Percentiles rank a stretch among this genome's conserved stretches.
Evolutionary conservation across 352 stramenopile species (phyloP).

Genomic region (Aphanomyces invadans): DNA sequence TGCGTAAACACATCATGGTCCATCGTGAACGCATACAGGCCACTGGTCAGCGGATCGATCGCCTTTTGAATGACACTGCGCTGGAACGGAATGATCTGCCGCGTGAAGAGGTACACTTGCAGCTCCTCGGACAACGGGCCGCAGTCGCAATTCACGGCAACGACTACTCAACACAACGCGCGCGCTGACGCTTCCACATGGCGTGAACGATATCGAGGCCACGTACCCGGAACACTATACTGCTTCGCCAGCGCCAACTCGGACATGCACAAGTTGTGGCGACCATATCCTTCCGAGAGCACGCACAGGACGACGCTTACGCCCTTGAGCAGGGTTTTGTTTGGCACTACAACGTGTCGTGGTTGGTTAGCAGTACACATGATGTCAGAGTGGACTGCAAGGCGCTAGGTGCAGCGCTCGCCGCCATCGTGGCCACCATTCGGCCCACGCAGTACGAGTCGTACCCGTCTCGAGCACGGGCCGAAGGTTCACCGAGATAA

Average conservation of each 20-base stretch:
- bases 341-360: slow-evolving; percentile 4
- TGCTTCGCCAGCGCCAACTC: slow-evolving; percentile 15
- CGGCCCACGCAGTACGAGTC: background rate
- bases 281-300: slow-evolving; percentile 5
- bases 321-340: background rate
- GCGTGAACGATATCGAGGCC: slow-evolving; percentile 35
- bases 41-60: slow-evolving; percentile 50
- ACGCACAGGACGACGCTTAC: slow-evolving; percentile 17
- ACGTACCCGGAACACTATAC: slow-evolving; percentile 1
- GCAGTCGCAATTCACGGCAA: slow-evolving; percentile 32
- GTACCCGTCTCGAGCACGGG: background rate
- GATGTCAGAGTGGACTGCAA: too few relatives aligned
- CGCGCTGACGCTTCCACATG: too few relatives aligned
- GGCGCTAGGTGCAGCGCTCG: too few relatives aligned
- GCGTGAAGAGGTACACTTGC: slow-evolving; percentile 79
- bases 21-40: slow-evolving; percentile 36
- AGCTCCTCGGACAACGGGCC: slow-evolving; percentile 56
- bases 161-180: slow-evolving; percentile 16
- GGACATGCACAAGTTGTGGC: slow-evolving; percentile 6
- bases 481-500: slow-evolving; percentile 13
- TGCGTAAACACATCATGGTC: slow-evolving; percentile 43
- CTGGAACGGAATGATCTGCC: slow-evolving; percentile 77
- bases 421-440: too few relatives aligned
- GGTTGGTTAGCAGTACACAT: too few relatives aligned
- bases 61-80: slow-evolving; percentile 49